Base-by-base conservation (phyloP, 345 rosid genomes). In the Populus alba region DNA sequence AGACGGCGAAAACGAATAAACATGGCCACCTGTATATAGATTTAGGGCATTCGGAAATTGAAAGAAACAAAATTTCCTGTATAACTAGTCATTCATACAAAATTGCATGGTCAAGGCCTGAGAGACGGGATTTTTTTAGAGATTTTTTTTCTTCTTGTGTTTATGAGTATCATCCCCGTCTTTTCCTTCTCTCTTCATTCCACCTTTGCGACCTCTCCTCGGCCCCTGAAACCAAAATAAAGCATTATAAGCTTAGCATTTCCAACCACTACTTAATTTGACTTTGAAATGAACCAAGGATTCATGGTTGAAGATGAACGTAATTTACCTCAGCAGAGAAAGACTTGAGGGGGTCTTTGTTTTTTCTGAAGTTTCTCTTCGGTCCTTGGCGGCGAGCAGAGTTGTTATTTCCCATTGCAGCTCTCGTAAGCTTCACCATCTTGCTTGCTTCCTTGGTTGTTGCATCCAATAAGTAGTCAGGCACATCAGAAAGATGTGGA, bases 371-470 rank as follows among this genome's bases (percentile, higher is more conserved):
- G 71, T 80, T 90, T 82, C 81, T 90, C 83, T 82, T 90, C 47
- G 84, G 83, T 63, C 81, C 84, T 31, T 81, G 90, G 68, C 83
- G 85, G 49, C 81, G 84, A 70, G 78, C 75, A 16, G 83, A 29
- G 83, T 82, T 87, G 62, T 71, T 78, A 33, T 76, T 82, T 2
- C 97, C 97, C 97, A 95, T 89, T 74, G 99, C 99, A 75, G 92
- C 98, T 69, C 94, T 86, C 11, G 95, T 84, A 75, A 92, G 89
- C 87, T 86, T 91, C 3, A 95, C 89, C 92, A 91, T 90, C 84
- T 95, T 93, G 82, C 91, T 88, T 61, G 98, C 98, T 81, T 93
- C 92, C 80, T 89, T 88, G 31, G 98, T 94, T 78, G 83, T 89
- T 35, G 88, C 68, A 68, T 95, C 98, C 72, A 90, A 70, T 29